A percentile compares a stretch with the other conserved stretches of the same genome.
These are phyloP conservation scores for Zopfia rhizophila DNA, from an alignment of 2,329 filamentous ascomycete genomes.

Conservation along the genomic window DNA sequence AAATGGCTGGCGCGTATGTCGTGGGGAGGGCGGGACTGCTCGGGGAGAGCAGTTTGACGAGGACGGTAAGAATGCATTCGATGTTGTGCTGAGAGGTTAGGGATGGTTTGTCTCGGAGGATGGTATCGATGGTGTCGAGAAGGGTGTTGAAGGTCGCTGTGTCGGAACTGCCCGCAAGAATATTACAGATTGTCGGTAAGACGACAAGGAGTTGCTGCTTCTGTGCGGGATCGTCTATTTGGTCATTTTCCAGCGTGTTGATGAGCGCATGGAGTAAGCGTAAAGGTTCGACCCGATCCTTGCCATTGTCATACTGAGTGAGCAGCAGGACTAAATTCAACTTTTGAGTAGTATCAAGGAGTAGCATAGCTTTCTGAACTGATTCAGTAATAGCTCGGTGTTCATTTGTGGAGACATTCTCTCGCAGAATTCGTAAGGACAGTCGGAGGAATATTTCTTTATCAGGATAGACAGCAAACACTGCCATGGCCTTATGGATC, in stretches of 20 bases:
- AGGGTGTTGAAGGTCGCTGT: slow-evolving; percentile 62
- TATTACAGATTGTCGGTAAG: slow-evolving; percentile 35
- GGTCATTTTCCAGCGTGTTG: slow-evolving; percentile 39
- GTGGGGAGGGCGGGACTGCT: slow-evolving; percentile 39
- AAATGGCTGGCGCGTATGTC: slow-evolving; percentile 55
- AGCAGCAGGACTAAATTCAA: slow-evolving; percentile 30
- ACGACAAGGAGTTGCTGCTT: slow-evolving; percentile 41
- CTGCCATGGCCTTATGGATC: slow-evolving; percentile 33
- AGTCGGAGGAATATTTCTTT: slow-evolving; percentile 32
- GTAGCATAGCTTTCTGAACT: slow-evolving; percentile 26
- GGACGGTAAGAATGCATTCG: slow-evolving; percentile 52
- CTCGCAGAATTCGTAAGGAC: slow-evolving; percentile 33
- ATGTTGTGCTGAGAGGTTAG: slow-evolving; percentile 57
- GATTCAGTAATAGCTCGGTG: slow-evolving; percentile 16
- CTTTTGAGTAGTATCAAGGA: slow-evolving; percentile 31
- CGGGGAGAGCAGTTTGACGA: slow-evolving; percentile 48
- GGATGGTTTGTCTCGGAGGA: slow-evolving; percentile 45
- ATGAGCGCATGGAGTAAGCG: slow-evolving; percentile 39
- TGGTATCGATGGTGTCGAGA: slow-evolving; percentile 61
- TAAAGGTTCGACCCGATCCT: slow-evolving; percentile 27
- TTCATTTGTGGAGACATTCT: slow-evolving; percentile 22
- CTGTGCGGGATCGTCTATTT: slow-evolving; percentile 29
- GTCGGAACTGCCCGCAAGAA: slow-evolving; percentile 61
- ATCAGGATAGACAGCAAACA: slow-evolving; percentile 35
- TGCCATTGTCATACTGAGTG: slow-evolving; percentile 15